phyloP scores from a whole-genome alignment of 2,329 filamentous ascomycete species.

The Calonectria henricotiae region DNA sequence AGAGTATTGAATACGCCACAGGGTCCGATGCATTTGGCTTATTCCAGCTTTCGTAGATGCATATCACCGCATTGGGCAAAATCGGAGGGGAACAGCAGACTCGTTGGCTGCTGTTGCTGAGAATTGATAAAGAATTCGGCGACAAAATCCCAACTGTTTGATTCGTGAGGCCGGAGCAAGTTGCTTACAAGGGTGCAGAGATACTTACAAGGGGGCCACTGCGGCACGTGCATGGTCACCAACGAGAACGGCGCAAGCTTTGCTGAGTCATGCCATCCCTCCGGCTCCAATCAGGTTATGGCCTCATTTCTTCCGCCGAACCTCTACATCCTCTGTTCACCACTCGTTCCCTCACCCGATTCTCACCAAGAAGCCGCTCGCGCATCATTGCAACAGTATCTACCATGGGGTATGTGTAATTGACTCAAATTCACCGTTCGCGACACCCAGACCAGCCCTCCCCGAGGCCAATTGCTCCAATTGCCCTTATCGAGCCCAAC shows the following conservation, averaged over 20 bases:
- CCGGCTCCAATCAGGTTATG: conserved; percentile 58
- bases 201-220: conserved; percentile 27
- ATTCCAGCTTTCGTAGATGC: conserved; percentile 43
- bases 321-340: conserved; percentile 52
- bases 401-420: conserved; percentile 63
- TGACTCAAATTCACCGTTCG: conserved; percentile 37
- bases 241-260: conserved; percentile 45
- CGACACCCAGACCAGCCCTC: conserved; percentile 34
- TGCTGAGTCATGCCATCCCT: conserved; percentile 58
- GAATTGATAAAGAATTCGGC: neutral
- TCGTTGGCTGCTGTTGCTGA: conserved; percentile 27
- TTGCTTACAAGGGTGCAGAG: conserved; percentile 27
- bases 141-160: conserved; percentile 35
- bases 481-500: conserved; percentile 36
- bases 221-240: conserved; percentile 45
- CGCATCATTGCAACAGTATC: conserved; percentile 50
- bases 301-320: conserved; percentile 59
- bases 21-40: conserved; percentile 54
- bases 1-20: conserved; percentile 43
- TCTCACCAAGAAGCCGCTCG: conserved; percentile 44
- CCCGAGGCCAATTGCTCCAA: conserved; percentile 51
- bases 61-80: conserved; percentile 48
- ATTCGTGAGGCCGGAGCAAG: conserved; percentile 36
- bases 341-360: conserved; percentile 51
- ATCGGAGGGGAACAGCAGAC: conserved; percentile 27